Evolutionary conservation across 2,329 filamentous ascomycete species (phyloP), one percentile per base, ranked within the genome.

Genomic region (Tolypocladium amazonense): DNA sequence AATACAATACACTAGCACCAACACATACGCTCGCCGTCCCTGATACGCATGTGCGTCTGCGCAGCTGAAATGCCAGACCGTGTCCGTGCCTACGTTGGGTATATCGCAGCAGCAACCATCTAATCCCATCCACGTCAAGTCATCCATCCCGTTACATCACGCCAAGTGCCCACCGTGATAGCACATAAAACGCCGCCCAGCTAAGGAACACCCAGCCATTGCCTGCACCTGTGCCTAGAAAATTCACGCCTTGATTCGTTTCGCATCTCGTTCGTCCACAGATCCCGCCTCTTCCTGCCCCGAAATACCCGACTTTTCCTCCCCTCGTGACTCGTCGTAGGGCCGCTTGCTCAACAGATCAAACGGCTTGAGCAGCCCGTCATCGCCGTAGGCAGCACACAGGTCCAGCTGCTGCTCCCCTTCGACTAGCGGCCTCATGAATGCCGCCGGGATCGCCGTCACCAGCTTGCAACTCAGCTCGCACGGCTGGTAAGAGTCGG

Each of bases 401-500:
- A 75, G 63, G 56, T 75, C 70, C 1, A 75, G 62, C 33, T 68
- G 67, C 7, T 62, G 62, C 62, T 75, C 73, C 9, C 69, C 73
- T 3, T 71, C 67, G 6, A 56, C 41, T 20, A 75, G 56, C 1
- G 69, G 66, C 20, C 68, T 64, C 70, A 75, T 69, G 25, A 70
- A 65, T 4, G 71, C 70, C 0, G 70, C 70, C 1, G 73, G 72
- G 45, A 75, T 75, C 4, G 72, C 72, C 30, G 72, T 75, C 20
- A 62, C 65, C 23, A 75, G 67, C 43, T 68, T 64, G 56, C 73
- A 75, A 27, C 65, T 69, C 25, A 52, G 59, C 33, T 72, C 63
- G 38, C 73, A 75, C 14, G 73, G 69, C 59, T 73, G 69, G 57
- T 75, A 75, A 3, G 66, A 69, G 37, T 69, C 69, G 7, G 70